Base-by-base conservation (phyloP, 2,329 filamentous ascomycete genomes). In the Arthrobotrys iridis region DNA sequence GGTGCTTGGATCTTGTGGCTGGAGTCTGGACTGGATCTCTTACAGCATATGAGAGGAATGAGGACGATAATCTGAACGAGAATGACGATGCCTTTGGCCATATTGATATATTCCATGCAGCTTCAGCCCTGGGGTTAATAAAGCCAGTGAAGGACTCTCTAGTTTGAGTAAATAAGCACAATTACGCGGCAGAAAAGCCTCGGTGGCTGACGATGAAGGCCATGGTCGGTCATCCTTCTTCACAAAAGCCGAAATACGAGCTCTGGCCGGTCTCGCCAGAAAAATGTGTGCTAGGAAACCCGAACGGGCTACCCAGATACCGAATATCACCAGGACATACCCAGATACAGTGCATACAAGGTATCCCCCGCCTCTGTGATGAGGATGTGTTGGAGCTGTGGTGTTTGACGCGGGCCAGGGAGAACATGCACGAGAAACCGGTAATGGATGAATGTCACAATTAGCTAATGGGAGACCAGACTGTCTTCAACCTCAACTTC, bases 401-500 rank as follows among this genome's bases (percentile, higher is more conserved):
- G 50, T 55, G 50, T 55, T 55, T 55, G 50, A 55, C 50, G 10
- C 30, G 28, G 30, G n/a, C n/a, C n/a, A n/a, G n/a, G n/a, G n/a
- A n/a, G n/a, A n/a, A n/a, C n/a, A n/a, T n/a, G n/a, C n/a, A n/a
- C n/a, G n/a, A n/a, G n/a, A n/a, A n/a, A n/a, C n/a, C n/a, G n/a
- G n/a, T n/a, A n/a, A n/a, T n/a, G n/a, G n/a, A n/a, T n/a, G n/a
- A n/a, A n/a, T n/a, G n/a, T n/a, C n/a, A n/a, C n/a, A n/a, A n/a
- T n/a, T n/a, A n/a, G n/a, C n/a, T n/a, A n/a, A n/a, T n/a, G n/a
- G n/a, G n/a, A 55, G 50, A 55, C 50, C 70, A 74, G 62, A 52
- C 55, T 74, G 70, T 65, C 70, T 74, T 74, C 62, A 74, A 74
- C 70, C 55, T 59, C 48, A 64, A 74, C 70, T 60, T 59, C 48